Evolutionary conservation across 2,329 filamentous ascomycete species (phyloP).

Genomic region (Emericellopsis cladophorae): DNA sequence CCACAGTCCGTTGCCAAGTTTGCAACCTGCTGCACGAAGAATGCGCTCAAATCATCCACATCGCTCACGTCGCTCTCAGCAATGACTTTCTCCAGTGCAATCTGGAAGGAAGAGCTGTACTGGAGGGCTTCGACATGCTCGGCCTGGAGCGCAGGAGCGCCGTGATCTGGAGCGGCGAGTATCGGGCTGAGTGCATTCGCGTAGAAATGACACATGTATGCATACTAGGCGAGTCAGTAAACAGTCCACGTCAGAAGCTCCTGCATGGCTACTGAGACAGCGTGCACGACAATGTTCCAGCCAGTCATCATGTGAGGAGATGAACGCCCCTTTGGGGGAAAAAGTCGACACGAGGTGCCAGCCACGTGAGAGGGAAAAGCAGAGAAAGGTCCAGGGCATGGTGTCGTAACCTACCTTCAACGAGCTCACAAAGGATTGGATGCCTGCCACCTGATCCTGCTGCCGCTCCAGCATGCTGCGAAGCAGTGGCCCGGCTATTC

Average conservation of each 20-base stretch:
- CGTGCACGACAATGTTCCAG: too few species aligned
- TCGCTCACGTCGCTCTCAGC: conserved; percentile 7
- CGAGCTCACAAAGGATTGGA: conserved; percentile 58
- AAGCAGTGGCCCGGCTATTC: conserved; percentile 52
- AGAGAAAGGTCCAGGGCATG: too few species aligned
- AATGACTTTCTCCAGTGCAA: conserved; percentile 28
- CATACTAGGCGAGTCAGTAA: conserved; percentile 40
- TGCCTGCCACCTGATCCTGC: conserved; percentile 63
- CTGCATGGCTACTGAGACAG: too few species aligned
- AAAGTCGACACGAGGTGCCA: too few species aligned
- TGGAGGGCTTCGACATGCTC: conserved; percentile 57
- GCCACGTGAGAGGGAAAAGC: too few species aligned
- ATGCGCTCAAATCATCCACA: neutral
- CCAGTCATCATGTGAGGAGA: too few species aligned
- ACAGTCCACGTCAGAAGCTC: neutral
- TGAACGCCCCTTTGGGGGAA: too few species aligned
- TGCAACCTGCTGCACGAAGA: neutral
- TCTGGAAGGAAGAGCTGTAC: conserved; percentile 55
- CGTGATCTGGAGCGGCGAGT: conserved; percentile 15
- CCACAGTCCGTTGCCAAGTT: too few species aligned
- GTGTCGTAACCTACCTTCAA: conserved; percentile 39
- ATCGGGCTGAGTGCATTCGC: conserved; percentile 63
- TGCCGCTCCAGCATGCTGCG: conserved; percentile 57
- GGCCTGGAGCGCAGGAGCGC: conserved; percentile 27
- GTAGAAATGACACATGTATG: conserved; percentile 79